phyloP scores from a whole-genome alignment of 257 asterid species.

The Perilla frutescens region DNA sequence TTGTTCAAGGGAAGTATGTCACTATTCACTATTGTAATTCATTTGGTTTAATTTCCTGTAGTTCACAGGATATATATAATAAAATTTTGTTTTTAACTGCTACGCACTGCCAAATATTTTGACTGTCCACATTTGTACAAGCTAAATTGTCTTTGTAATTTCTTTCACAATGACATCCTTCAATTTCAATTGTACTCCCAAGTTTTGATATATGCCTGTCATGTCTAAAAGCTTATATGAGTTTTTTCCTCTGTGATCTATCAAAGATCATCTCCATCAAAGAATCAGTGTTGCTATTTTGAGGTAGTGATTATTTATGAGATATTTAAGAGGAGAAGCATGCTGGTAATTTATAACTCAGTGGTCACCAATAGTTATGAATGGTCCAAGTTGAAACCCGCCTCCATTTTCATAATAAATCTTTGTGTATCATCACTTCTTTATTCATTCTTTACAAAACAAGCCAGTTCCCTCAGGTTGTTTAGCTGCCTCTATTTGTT shows the following conservation, averaged over 20 bases:
- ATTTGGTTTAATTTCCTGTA: slow-evolving; percentile 11
- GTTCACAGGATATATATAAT: background rate
- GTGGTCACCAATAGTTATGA: slow-evolving; percentile 13
- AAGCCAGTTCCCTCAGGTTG: background rate
- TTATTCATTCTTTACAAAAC: background rate
- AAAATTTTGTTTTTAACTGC: background rate
- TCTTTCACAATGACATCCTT: background rate
- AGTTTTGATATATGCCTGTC: background rate
- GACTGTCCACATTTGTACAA: background rate
- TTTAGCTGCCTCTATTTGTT: slow-evolving; percentile 34
- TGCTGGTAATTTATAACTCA: background rate
- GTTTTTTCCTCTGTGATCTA: slow-evolving; percentile 8
- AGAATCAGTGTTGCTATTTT: background rate
- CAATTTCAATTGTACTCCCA: background rate
- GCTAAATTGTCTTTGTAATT: slow-evolving; percentile 4
- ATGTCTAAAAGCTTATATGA: background rate
- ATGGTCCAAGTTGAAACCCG: background rate
- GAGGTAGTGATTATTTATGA: slow-evolving; percentile 1
- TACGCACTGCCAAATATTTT: slow-evolving; percentile 6
- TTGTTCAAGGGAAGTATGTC: slow-evolving; percentile 7
- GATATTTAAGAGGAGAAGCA: background rate
- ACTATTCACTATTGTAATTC: background rate
- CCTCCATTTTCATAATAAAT: background rate
- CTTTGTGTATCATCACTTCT: background rate
- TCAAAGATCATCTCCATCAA: slow-evolving; percentile 2